Evolutionary conservation across 768 basidiomycete species (phyloP), one percentile per base, ranked within the genome.

Genomic region (Hirschioporus abietinus): DNA sequence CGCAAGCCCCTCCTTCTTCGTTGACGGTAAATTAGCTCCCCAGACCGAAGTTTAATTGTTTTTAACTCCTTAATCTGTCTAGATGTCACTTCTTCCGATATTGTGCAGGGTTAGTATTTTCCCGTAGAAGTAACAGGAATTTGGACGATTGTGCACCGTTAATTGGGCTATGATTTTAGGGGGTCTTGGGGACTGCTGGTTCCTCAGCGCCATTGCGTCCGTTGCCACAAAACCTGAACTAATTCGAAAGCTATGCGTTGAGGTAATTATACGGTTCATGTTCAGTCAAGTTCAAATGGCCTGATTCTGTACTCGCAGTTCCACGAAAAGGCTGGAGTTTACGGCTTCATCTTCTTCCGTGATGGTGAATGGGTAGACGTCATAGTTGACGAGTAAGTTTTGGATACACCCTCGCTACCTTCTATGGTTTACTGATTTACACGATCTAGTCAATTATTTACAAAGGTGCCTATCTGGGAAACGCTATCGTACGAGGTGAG

Each of bases 321-420:
- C 64, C 67, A 68, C 30, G 72, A 74, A 42, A 71, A 74, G 65
- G 42, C 64, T 60, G 72, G 74, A 9, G 71, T 76, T 15, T 76
- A 76, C 64, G 74, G 74, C 7, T 76, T 76, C 68, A 73, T 74
- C 57, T 76, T 76, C 68, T 71, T 64, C 62, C 66, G 74, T 6
- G 74, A 76, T 64, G 69, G 66, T 27, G 70, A 69, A 20, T 76
- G 74, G 74, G 69, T 68, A 25, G 75, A 75, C 63, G 74, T 76
- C 10, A 72, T 76, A 27, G 72, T 76, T 64, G 74, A 76, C 64
- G 74, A 76, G 65, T 66, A 42, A n/a, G 60, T 35, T 26, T 67
- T 75, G 17, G 72, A 65, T 64, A 69, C 72, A 6, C 64, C 67
- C 26, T 66, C 70, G 10, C 72, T 74, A 1, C 72, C 71, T 63